Evolutionary conservation across 78 protist species (phyloP), one percentile per base, ranked within the genome.

Genomic region (Dictyostelium intermedium): DNA sequence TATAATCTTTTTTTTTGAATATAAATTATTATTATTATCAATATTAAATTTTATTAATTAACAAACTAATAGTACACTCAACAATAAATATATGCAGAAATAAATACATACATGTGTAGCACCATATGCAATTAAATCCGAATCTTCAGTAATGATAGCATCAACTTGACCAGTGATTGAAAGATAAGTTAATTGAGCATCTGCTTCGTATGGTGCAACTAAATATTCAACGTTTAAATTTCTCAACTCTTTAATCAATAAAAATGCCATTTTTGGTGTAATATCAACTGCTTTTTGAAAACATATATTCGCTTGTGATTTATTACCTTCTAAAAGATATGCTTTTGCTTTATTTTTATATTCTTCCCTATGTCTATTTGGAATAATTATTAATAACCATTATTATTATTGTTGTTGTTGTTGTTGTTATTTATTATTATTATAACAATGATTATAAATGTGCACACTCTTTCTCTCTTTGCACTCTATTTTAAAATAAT

Each of bases 201-300:
- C 99, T 0, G 99, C 99, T 87, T 99, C 99, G 82, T 99, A 99
- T 0, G 99, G 99, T 4, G 99, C 99, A n/a, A 99, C 99, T 8
- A 98, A 16, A 77, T 37, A 96, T 72, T 91, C 96, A 10, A 99
- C 39, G 25, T 23, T 73, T 16, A 13, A 35, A 4, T 32, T 25
- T 34, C 95, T 74, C 7, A 98, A 92, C 5, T 9, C 85, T 95
- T 96, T 91, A 45, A 96, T 96, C 45, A 97, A 74, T 45, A 8
- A 23, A 74, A 30, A 81, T 3, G 97, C 99, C 96, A 98, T 91
- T 16, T 45, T 85, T 13, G 98, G 96, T 35, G 98, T 96, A 30
- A 98, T 95, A 39, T 95, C 95, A 53, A 98, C 84, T 30, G 98
- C 91, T 56, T 83, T 53, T 50, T 60, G 91, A 61, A 95, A 95